Evolutionary conservation across 768 basidiomycete species (phyloP).

Genomic region (Suillus ampliporus): DNA sequence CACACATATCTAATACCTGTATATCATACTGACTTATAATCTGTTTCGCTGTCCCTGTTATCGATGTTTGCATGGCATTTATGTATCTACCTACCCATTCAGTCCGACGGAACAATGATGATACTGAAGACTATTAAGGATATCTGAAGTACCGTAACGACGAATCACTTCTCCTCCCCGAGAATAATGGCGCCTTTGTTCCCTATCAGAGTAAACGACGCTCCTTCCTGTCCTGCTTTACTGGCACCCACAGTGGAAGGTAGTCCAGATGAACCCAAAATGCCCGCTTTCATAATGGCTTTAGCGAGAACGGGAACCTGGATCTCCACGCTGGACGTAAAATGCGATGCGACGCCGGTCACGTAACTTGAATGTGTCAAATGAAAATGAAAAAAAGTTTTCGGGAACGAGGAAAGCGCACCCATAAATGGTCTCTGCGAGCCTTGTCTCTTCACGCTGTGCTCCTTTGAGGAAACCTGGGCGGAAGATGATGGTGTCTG

Average conservation of each 20-base stretch:
- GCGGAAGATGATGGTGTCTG: conserved; percentile 72
- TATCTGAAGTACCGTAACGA: background rate
- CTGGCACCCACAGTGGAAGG: conserved; percentile 49
- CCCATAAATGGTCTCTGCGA: conserved; percentile 49
- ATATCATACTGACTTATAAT: conserved; percentile 5
- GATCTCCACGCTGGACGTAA: conserved; percentile 49
- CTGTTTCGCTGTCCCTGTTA: background rate
- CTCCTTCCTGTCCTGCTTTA: conserved; percentile 43
- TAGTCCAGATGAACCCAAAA: conserved; percentile 55
- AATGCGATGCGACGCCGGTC: conserved; percentile 41
- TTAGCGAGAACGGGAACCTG: conserved; percentile 61
- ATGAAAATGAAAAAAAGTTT: background rate
- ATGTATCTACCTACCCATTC: background rate
- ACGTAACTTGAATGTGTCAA: conserved; percentile 38
- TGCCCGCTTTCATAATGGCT: conserved; percentile 59
- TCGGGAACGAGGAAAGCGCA: conserved; percentile 33
- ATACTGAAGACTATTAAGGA: background rate
- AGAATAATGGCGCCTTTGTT: conserved; percentile 58
- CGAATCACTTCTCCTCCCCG: conserved; percentile 21
- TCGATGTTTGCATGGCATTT: background rate
- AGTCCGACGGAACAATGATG: background rate
- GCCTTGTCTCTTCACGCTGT: conserved; percentile 46
- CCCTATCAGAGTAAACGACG: conserved; percentile 57
- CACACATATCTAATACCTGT: background rate
- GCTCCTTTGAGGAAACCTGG: conserved; percentile 60